Evolutionary conservation across 225 moss, liverwort and hornwort species (phyloP), one percentile per base, ranked within the genome.

Genomic region (Polytrichum commune): DNA sequence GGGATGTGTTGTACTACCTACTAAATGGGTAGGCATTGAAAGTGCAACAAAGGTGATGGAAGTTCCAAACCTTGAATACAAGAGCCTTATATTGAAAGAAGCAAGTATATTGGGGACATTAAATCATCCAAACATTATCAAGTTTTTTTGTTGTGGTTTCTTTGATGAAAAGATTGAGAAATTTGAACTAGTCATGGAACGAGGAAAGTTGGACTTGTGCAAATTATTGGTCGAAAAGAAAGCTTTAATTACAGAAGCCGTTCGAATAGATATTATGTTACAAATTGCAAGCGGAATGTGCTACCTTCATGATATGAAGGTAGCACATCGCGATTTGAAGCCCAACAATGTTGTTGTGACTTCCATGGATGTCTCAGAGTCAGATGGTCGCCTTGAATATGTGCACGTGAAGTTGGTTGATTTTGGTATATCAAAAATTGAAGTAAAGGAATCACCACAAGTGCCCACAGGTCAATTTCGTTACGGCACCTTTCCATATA

Each of bases 321-420:
- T 68, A 27, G 68, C 68, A 54, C 68, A 68, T 68, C 55, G 56
- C 2, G 69, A 69, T 22, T 29, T 69, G 20, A 69, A 69, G 57
- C 69, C 69, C 22, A 27, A 55, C 19, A 69, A 69, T 30, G 29
- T 69, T 29, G 28, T 69, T 29, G 19, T 57, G 28, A 28, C 8
- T 6, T 58, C 69, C 7, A 30, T 27, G 55, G 56, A 29, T 28
- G 29, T 56, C 29, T 35, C 27, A 24, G 19, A 53, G 38, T 66
- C 53, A 8, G 66, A 9, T 33, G 66, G 27, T 57, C 4, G 20
- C 18, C 26, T n/a, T 16, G 23, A 23, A 19, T 6, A 68, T 55
- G 69, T 69, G 19, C 28, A 55, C 29, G 56, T 69, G n/a, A 57
- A 56, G 30, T 24, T 56, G 6, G 1, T 58, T 58, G 57, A 58